Conservation (phyloP, 1,139 yeast species). For the Yamadazyma pseudoaaseri region DNA sequence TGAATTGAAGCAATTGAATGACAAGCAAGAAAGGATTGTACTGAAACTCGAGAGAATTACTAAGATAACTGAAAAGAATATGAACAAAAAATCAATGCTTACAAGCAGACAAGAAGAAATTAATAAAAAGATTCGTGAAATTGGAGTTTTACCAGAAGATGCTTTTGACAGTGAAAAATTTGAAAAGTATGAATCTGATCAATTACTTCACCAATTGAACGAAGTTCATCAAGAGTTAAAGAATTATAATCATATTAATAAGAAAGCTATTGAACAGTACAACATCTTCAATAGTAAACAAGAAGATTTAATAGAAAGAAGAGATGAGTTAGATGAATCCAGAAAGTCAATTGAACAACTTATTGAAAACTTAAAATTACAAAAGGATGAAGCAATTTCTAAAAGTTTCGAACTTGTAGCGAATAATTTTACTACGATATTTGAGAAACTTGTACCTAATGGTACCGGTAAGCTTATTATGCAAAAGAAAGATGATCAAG, state of each 20-base stretch:
- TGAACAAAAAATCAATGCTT: conserved; percentile 64
- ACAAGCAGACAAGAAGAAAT: conserved; percentile 67
- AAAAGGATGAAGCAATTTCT: conserved; percentile 81
- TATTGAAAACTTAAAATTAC: conserved; percentile 67
- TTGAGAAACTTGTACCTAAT: conserved; percentile 77
- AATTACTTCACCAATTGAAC: conserved; percentile 55
- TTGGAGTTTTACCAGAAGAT: conserved; percentile 87
- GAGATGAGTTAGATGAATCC: conserved; percentile 69
- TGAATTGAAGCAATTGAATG: conserved; percentile 49
- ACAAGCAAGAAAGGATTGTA: conserved; percentile 53
- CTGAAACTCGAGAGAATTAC: conserved; percentile 61
- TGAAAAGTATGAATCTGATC: conserved; percentile 50
- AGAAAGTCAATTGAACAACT: conserved; percentile 71
- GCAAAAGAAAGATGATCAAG: conserved; percentile 39
- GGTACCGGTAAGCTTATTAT: conserved; percentile 78
- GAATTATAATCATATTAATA: conserved; percentile 76
- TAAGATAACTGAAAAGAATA: conserved; percentile 62
- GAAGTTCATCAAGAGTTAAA: conserved; percentile 57
- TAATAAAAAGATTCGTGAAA: conserved; percentile 70
- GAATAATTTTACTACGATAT: conserved; percentile 67
- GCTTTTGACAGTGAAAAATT: conserved; percentile 52
- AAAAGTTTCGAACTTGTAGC: conserved; percentile 79
- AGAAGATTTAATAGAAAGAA: conserved; percentile 61
- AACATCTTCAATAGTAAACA: conserved; percentile 71
- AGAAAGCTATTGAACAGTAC: conserved; percentile 87